Evolutionary conservation across 768 basidiomycete species (phyloP).

Genomic region (Auriculariales sp.): DNA sequence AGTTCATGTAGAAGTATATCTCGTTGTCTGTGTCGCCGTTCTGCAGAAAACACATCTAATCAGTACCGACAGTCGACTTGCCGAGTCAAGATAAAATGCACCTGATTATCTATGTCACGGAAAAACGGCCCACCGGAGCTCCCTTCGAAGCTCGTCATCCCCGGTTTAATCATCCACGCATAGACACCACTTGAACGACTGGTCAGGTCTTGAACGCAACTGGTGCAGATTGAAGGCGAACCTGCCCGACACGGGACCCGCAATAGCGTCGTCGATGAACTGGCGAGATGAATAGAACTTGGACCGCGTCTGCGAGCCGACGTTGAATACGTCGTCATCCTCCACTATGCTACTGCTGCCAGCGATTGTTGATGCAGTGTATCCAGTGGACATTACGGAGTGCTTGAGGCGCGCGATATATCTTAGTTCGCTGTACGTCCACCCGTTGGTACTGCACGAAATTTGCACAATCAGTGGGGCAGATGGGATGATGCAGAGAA

Average conservation of each 20-base stretch:
- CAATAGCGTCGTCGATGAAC: no score
- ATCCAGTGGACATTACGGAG: constrained; percentile 25
- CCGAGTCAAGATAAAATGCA: no score
- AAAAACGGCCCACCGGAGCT: constrained; percentile 37
- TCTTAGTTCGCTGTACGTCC: constrained; percentile 31
- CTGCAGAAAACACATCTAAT: no score
- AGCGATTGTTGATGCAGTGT: constrained; percentile 23
- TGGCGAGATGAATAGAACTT: constrained; percentile 38
- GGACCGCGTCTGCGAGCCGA: constrained; percentile 32
- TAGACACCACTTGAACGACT: constrained; percentile 31
- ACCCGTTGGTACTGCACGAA: constrained; percentile 29
- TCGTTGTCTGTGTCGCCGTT: no score
- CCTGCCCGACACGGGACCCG: no score
- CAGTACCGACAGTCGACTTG: no score
- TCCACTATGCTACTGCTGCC: constrained; percentile 30
- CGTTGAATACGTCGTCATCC: constrained; percentile 30
- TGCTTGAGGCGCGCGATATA: constrained; percentile 32
- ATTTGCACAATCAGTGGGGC: background rate
- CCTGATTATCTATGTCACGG: constrained; percentile 20
- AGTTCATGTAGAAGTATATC: no score
- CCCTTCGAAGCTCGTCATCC: constrained; percentile 29
- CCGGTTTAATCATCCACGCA: constrained; percentile 29
- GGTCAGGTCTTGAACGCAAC: no score
- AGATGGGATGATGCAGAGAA: no score
- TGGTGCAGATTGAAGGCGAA: no score